Evolutionary conservation across 805 yeast genomes (phyloP).

Genomic region (Candida alai): DNA sequence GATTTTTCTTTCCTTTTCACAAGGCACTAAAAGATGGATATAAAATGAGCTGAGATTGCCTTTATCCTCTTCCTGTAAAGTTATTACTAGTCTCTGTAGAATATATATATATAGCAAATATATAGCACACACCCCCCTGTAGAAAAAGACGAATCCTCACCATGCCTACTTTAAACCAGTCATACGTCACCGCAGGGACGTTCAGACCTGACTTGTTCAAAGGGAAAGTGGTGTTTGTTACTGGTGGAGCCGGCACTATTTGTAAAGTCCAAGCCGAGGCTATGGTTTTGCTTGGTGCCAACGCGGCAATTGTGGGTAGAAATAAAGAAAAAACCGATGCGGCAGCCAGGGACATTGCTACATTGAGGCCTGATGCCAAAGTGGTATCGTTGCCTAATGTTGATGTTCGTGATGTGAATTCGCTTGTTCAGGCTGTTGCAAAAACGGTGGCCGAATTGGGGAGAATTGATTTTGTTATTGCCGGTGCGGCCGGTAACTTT

Average conservation of each 20-base stretch:
- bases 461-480: slow-evolving; percentile 41
- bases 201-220: slow-evolving; percentile 64
- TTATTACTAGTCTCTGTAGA: neutral
- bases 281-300: slow-evolving; percentile 76
- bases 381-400: slow-evolving; percentile 66
- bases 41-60: too few species aligned
- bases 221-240: slow-evolving; percentile 84
- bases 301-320: slow-evolving; percentile 83
- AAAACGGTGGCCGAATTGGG: slow-evolving; percentile 46
- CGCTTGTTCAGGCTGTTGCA: slow-evolving; percentile 59
- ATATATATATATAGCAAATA: neutral
- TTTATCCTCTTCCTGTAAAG: too few species aligned
- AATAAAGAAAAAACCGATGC: slow-evolving; percentile 56
- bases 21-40: too few species aligned
- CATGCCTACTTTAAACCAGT: slow-evolving; percentile 14
- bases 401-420: slow-evolving; percentile 70
- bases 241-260: slow-evolving; percentile 95
- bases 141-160: neutral
- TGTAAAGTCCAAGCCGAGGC: slow-evolving; percentile 89
- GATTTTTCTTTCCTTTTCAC: too few species aligned
- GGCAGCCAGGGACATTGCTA: slow-evolving; percentile 62
- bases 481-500: slow-evolving; percentile 45
- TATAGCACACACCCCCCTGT: neutral
- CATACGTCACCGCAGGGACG: slow-evolving; percentile 24
- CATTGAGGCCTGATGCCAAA: slow-evolving; percentile 51